Percentiles rank a stretch among this genome's conserved stretches.
Conservation (phyloP, 208 protist genomes). For the Trypanosoma congolense region DNA sequence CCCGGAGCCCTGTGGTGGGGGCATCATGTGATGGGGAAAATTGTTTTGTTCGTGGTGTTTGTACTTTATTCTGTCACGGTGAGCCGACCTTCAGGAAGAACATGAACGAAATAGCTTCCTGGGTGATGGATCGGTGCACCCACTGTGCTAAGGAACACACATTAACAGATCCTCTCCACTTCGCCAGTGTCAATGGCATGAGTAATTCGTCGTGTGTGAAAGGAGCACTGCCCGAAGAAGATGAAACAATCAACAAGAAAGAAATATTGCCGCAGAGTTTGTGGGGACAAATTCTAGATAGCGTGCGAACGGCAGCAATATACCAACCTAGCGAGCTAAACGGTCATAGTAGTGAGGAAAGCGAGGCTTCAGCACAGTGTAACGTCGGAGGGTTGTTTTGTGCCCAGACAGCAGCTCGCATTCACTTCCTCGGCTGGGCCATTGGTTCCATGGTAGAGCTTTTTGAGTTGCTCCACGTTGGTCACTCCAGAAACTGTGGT, state of each 20-base stretch:
- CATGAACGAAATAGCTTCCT: conserved; percentile 18
- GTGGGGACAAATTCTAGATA: conserved; percentile 14
- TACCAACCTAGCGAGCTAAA: neutral
- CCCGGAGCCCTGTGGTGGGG: neutral
- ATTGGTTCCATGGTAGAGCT: conserved; percentile 26
- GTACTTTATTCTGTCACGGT: conserved; percentile 14
- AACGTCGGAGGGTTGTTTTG: neutral
- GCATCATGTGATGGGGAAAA: neutral
- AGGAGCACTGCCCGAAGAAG: neutral
- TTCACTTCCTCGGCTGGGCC: conserved; percentile 28
- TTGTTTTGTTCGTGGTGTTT: conserved; percentile 8
- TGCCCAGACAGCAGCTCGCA: conserved; percentile 12
- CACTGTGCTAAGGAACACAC: neutral
- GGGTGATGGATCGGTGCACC: conserved; percentile 16
- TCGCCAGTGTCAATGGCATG: neutral
- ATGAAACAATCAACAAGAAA: neutral
- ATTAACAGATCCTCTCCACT: neutral
- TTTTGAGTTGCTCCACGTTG: conserved; percentile 1
- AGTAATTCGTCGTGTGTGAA: neutral
- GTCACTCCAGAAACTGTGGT: neutral
- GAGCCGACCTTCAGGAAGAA: conserved; percentile 15
- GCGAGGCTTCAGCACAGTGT: neutral
- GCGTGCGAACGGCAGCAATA: conserved; percentile 12
- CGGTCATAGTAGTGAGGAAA: neutral
- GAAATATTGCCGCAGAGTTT: neutral